These are phyloP conservation scores for Alternaria viburni DNA, from an alignment of 2,329 filamentous ascomycete species.

Conservation along the genomic window DNA sequence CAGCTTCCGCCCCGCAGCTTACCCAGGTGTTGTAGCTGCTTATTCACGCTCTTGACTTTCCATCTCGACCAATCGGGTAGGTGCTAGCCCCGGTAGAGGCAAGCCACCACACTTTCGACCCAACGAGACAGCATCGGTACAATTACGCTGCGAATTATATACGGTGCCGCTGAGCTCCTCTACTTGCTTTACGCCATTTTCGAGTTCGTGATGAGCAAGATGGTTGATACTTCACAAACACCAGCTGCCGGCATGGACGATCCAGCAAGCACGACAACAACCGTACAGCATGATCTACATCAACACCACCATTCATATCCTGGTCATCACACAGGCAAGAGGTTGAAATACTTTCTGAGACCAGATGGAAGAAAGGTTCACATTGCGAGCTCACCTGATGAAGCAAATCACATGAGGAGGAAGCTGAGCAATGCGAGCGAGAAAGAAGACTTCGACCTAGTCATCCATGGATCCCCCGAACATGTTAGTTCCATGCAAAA, in stretches of 20 bases:
- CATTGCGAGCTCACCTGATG: constrained; percentile 62
- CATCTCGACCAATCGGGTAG: constrained; percentile 6
- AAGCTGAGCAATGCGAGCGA: constrained; percentile 49
- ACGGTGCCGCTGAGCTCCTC: too few species aligned
- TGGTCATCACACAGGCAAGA: constrained; percentile 43
- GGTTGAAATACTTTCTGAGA: constrained; percentile 60
- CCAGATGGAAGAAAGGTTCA: constrained; percentile 64
- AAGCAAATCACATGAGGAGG: constrained; percentile 56
- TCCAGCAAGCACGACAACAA: constrained; percentile 1
- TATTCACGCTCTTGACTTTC: constrained; percentile 7
- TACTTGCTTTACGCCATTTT: not conserved
- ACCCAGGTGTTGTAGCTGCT: constrained; percentile 4
- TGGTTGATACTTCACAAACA: constrained; percentile 13
- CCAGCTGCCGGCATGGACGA: constrained; percentile 3
- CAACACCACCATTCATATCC: constrained; percentile 29
- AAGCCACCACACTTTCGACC: constrained; percentile 1
- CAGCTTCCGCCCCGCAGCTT: constrained; percentile 4
- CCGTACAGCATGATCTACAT: not conserved
- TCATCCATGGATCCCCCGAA: constrained; percentile 64
- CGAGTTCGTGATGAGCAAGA: not conserved
- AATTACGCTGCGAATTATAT: too few species aligned
- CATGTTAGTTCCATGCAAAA: constrained; percentile 51
- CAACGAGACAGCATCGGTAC: not conserved
- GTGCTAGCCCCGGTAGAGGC: not conserved
- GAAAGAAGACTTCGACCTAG: constrained; percentile 59